Evolutionary conservation across 2,329 filamentous ascomycete genomes (phyloP).

Genomic region (Trichoderma semiorbis): DNA sequence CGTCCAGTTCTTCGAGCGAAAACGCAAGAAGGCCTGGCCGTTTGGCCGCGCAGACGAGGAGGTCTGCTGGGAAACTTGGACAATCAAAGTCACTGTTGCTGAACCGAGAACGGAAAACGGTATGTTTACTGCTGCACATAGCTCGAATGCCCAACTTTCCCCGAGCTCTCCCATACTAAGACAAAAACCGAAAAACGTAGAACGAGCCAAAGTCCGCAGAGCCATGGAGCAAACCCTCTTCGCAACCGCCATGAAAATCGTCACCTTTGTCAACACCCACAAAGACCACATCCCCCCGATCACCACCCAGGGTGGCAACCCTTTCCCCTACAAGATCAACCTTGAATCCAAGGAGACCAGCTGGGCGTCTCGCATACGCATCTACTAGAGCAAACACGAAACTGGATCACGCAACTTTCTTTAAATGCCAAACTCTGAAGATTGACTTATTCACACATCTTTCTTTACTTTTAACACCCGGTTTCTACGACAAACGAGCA

Average conservation of each 20-base stretch:
- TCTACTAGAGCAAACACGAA: conserved; percentile 49
- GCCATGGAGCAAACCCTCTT: conserved; percentile 89
- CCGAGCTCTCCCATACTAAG: neutral
- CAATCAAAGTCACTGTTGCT: conserved; percentile 86
- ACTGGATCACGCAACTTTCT: neutral
- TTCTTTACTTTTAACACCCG: neutral
- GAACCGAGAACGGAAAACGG: conserved; percentile 85
- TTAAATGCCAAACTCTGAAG: neutral
- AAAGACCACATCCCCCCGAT: conserved; percentile 97
- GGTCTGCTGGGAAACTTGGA: conserved; percentile 96
- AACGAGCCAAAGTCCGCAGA: conserved; percentile 81
- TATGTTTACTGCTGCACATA: conserved; percentile 41
- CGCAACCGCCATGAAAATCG: conserved; percentile 84
- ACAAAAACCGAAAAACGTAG: conserved; percentile 41
- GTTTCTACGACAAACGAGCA: neutral
- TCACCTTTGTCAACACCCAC: conserved; percentile 80
- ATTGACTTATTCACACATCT: neutral
- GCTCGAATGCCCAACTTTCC: neutral
- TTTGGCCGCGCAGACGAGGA: conserved; percentile 79
- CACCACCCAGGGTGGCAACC: conserved; percentile 88
- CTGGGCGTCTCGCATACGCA: conserved; percentile 76
- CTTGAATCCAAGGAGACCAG: conserved; percentile 76
- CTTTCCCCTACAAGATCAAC: conserved; percentile 90
- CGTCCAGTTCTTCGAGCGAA: conserved; percentile 94
- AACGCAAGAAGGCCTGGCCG: conserved; percentile 75